Evolutionary conservation across 257 asterid species (phyloP).

Genomic region (Salvia hispanica): DNA sequence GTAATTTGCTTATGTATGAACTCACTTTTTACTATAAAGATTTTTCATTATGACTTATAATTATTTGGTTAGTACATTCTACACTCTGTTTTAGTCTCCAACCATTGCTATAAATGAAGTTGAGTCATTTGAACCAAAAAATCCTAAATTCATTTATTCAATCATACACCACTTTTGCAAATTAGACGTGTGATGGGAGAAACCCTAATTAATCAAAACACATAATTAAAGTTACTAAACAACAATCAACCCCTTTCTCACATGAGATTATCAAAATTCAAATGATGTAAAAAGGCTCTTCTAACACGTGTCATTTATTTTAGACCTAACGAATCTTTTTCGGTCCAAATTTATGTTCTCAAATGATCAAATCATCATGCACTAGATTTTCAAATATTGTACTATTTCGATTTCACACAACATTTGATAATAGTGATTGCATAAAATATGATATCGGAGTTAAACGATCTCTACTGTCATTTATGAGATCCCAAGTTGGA

Average conservation of each 20-base stretch:
- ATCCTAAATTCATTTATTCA: not conserved
- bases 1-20: not conserved
- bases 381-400: not conserved
- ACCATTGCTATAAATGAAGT: too few relatives aligned
- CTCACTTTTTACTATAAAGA: not conserved
- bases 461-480: not conserved
- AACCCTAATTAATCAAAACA: conserved; percentile 31
- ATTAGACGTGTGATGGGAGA: conserved; percentile 29
- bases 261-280: conserved; percentile 40
- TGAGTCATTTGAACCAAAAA: not conserved
- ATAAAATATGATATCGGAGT: not conserved
- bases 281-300: conserved; percentile 2
- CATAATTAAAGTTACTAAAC: not conserved
- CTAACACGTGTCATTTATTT: conserved; percentile 22
- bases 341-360: not conserved
- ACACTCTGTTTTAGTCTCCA: too few relatives aligned
- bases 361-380: not conserved
- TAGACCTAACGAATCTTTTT: conserved; percentile 5
- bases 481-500: conserved; percentile 5
- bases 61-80: not conserved
- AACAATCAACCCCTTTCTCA: conserved; percentile 31
- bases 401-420: not conserved
- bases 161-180: conserved; percentile 5
- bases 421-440: not conserved
- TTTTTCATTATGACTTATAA: not conserved